A percentile compares a stretch with the other conserved stretches of the same genome.
Evolutionary conservation across 352 stramenopile genomes (phyloP).

Genomic region (Lagenidium giganteum): DNA sequence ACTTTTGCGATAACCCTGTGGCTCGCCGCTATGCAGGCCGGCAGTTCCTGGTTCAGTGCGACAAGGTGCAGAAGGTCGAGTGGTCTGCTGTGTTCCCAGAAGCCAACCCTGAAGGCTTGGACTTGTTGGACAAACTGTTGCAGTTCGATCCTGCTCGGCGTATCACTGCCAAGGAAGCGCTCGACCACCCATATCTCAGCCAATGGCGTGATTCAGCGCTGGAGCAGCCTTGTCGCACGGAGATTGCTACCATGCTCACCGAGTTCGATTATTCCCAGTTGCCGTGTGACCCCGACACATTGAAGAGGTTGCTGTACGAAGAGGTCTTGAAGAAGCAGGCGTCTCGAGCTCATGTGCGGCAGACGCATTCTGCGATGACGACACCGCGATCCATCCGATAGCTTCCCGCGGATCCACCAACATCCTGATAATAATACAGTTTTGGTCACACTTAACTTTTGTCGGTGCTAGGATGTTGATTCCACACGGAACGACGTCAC

Average conservation of each 20-base stretch:
- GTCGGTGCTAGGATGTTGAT: no score
- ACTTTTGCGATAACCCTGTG: constrained; percentile 81
- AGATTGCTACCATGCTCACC: constrained; percentile 46
- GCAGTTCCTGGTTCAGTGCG: constrained; percentile 77
- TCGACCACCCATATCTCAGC: constrained; percentile 89
- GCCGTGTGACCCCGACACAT: constrained; percentile 54
- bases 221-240: constrained; percentile 44
- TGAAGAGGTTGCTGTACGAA: constrained; percentile 79
- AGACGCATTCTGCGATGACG: no score
- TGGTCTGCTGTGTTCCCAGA: constrained; percentile 76
- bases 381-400: no score
- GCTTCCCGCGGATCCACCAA: no score
- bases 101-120: constrained; percentile 79
- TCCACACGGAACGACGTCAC: no score
- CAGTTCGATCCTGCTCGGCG: constrained; percentile 85
- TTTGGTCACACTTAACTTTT: no score
- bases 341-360: no score
- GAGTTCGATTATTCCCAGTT: constrained; percentile 78
- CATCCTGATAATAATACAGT: no score
- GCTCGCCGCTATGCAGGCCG: constrained; percentile 76
- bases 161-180: constrained; percentile 77
- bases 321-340: constrained; percentile 76
- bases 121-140: constrained; percentile 83
- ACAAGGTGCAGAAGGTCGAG: constrained; percentile 65
- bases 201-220: constrained; percentile 63